phyloP scores from a whole-genome alignment of 2,329 filamentous ascomycete genomes.

The Calonectria pseudoreteaudii region DNA sequence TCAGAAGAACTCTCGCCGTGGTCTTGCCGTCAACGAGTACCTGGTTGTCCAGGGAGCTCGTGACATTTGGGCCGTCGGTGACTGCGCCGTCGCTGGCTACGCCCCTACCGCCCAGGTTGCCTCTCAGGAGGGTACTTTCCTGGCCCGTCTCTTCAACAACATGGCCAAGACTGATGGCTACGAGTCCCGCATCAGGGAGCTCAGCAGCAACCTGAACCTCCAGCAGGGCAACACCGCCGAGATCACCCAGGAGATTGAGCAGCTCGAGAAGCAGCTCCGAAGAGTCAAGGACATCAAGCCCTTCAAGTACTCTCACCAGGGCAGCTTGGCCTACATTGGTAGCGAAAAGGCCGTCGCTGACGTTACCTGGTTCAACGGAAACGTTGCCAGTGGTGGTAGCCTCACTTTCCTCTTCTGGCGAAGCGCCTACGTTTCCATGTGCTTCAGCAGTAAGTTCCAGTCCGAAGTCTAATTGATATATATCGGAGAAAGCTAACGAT shows the following conservation, averaged over 20 bases:
- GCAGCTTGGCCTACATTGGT: slow-evolving; percentile 96
- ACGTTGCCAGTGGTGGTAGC: slow-evolving; percentile 91
- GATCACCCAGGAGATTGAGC: slow-evolving; percentile 80
- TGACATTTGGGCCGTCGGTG: slow-evolving; percentile 97
- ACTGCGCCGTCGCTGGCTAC: slow-evolving; percentile 97
- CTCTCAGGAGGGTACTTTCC: slow-evolving; percentile 93
- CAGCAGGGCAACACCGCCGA: slow-evolving; percentile 75
- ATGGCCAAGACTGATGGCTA: slow-evolving; percentile 94
- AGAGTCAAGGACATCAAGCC: slow-evolving; percentile 95
- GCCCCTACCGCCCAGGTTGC: slow-evolving; percentile 98
- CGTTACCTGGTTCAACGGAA: slow-evolving; percentile 96
- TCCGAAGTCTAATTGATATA: not conserved
- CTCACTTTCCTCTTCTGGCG: slow-evolving; percentile 99
- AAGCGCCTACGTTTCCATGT: slow-evolving; percentile 98
- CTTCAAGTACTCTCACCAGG: slow-evolving; percentile 99
- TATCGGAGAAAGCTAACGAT: slow-evolving; percentile 28
- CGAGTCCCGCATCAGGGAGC: slow-evolving; percentile 78
- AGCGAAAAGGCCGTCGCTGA: slow-evolving; percentile 98
- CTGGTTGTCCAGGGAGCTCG: slow-evolving; percentile 97
- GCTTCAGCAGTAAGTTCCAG: slow-evolving; percentile 91
- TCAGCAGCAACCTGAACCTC: slow-evolving; percentile 73
- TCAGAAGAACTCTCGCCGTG: slow-evolving; percentile 94
- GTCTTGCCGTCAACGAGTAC: slow-evolving; percentile 97
- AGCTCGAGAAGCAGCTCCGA: slow-evolving; percentile 86
- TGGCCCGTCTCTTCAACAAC: slow-evolving; percentile 96